Evolutionary conservation across 129 eudicot genomes (phyloP), one percentile per base, ranked within the genome.

Genomic region (Artemisia annua): DNA sequence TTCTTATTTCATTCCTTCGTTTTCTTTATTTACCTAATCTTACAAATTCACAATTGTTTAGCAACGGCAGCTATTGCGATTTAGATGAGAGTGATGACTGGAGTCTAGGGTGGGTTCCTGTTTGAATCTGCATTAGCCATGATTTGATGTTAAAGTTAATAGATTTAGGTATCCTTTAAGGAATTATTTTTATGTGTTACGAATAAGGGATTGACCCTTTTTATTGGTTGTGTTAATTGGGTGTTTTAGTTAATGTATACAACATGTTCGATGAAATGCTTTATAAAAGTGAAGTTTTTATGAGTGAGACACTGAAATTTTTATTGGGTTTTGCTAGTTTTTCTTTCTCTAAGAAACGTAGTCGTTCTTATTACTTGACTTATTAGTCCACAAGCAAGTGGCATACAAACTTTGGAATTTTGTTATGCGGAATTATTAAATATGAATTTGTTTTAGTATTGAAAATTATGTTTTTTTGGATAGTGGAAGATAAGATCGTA

Each of bases 201-300:
- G n/a, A 26, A 17, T 28, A 11, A 28, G 30, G 30, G n/a, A 10
- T 60, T 28, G 18, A 56, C 39, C 7, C 3, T 28, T 28, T 28
- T 72, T 52, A 72, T 46, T 17, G 46, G 12, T 44, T 15, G 22
- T 53, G 9, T 61, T 9, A 13, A 1, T 22, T 71, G 58, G 35
- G 24, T 2, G 39, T 66, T 71, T 13, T 10, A 32, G 53, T 22
- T n/a, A 11, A 49, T 71, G 81, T 14, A 81, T 72, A 26, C 75
- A 15, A 20, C 64, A 11, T 81, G 77, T 75, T 76, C 57, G 60
- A 70, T 53, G 49, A 70, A 28, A 66, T 77, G 54, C 0, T 26
- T 12, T 54, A 17, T 55, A 50, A 69, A 51, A 66, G 60, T 51
- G 12, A 10, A 49, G 53, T 49, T 8, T 49, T 1, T 28, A 0